Percentiles rank a stretch among this genome's conserved stretches.
These are phyloP conservation scores for Candida dubliniensis DNA, from an alignment of 1,139 yeast species.

Conservation along the genomic window DNA sequence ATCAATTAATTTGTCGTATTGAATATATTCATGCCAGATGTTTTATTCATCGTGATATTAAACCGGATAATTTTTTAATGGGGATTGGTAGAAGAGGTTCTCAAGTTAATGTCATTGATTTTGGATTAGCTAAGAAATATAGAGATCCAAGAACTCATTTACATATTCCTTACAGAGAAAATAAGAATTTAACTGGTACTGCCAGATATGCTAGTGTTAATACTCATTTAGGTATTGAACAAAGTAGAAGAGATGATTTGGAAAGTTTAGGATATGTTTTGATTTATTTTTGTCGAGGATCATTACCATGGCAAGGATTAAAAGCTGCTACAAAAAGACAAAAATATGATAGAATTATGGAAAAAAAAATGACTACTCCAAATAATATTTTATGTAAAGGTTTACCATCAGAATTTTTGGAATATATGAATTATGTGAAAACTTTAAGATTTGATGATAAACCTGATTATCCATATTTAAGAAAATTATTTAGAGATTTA, in stretches of 20 bases:
- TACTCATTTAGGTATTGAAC: constrained; percentile 96
- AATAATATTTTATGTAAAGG: constrained; percentile 89
- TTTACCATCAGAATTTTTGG: constrained; percentile 85
- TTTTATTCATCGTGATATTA: constrained; percentile 88
- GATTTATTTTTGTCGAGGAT: constrained; percentile 92
- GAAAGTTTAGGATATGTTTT: constrained; percentile 95
- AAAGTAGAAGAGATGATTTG: constrained; percentile 93
- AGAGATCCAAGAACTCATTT: constrained; percentile 94
- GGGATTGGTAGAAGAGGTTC: constrained; percentile 95
- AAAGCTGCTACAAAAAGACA: constrained; percentile 97
- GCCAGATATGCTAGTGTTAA: constrained; percentile 96
- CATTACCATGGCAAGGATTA: constrained; percentile 98
- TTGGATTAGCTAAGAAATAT: constrained; percentile 94
- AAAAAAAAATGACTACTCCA: constrained; percentile 91
- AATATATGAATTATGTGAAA: constrained; percentile 85
- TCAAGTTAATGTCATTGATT: constrained; percentile 94
- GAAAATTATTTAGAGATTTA: constrained; percentile 86
- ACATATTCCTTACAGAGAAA: constrained; percentile 95
- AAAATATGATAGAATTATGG: constrained; percentile 95
- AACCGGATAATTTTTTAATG: constrained; percentile 96
- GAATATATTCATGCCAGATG: constrained; percentile 96
- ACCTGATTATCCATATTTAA: constrained; percentile 89
- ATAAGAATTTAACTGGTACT: constrained; percentile 94
- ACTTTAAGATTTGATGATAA: constrained; percentile 92
- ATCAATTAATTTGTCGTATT: constrained; percentile 89